Percentiles rank a stretch among this genome's conserved stretches.
Evolutionary conservation across 306 rosid genomes (phyloP).

Genomic region (Prunus campanulata): DNA sequence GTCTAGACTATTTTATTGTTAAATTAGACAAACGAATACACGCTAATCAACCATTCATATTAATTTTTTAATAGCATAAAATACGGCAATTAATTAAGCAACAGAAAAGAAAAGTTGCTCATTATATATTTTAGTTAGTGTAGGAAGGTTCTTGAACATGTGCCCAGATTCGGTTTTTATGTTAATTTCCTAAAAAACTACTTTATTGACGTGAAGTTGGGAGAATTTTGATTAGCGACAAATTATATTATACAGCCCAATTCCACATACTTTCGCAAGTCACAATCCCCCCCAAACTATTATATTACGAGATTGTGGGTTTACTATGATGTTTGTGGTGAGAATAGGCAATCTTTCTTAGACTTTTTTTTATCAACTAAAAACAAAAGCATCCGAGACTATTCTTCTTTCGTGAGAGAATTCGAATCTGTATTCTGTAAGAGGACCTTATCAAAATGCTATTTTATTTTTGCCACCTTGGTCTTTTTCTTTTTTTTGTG

Average conservation of each 20-base stretch:
- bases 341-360: accelerated
- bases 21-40: too few species aligned
- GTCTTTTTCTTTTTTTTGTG: not conserved
- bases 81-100: not conserved
- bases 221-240: not conserved
- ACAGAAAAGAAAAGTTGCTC: not conserved
- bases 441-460: not conserved
- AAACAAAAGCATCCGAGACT: not conserved
- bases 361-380: too few species aligned
- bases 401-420: not conserved
- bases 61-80: not conserved
- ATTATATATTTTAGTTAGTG: not conserved
- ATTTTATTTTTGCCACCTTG: not conserved
- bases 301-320: too few species aligned
- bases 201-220: not conserved
- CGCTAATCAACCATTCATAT: too few species aligned
- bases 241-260: not conserved
- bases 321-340: too few species aligned
- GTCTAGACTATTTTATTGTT: too few species aligned
- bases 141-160: not conserved
- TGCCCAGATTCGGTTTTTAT: not conserved
- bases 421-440: not conserved
- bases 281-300: too few species aligned
- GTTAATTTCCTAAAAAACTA: not conserved
- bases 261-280: not conserved